Base-by-base conservation (phyloP, 805 yeast genomes). In the Yamadazyma ubonensis region DNA sequence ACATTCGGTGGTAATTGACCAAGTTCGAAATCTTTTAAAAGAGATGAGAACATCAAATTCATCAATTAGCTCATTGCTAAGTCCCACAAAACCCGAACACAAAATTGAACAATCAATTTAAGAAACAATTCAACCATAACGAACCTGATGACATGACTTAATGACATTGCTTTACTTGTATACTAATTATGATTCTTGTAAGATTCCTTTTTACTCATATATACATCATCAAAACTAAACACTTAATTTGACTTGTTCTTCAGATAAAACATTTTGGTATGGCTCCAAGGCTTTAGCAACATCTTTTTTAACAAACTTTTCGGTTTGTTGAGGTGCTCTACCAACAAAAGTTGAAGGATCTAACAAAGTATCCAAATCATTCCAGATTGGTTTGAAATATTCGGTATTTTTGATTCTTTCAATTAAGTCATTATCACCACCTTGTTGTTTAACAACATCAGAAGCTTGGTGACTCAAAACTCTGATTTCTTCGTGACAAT, bases 291-390 rank as follows among this genome's bases (percentile, higher is more conserved):
- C 98, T 52, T 81, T 69, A 39, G 81, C 83, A 42, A 93, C 98
- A 44, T 91, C 95, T 42, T 75, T 78, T 43, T 78, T 77, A 51
- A 93, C 83, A 59, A 93, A 93, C 68, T 90, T 91, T 63, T 85
- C 96, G 42, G 96, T 88, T 73, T 93, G 99, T 68, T 90, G 85
- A 31, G 98, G 98, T 41, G 99, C 99, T 67, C 99, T 86, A 54
- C 99, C 99, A 34, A 90, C 95, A 62, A 93, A 93, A 22, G 99
- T 93, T 15, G 83, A 70, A 48, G 99, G 98, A 54, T 91, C 90
- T 55, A 93, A 78, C 55, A 93, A 76, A 16, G 67, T 48, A 44
- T 86, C 96, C 58, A 93, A 76, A 36, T 93, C 88, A 42, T 58
- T 67, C 86, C 95, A 86, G 52, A 93, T 83, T 44, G 99, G 99